A percentile compares a stretch with the other conserved stretches of the same genome.
These are phyloP conservation scores for Colletotrichum gloeosporioides DNA, from an alignment of 2,329 filamentous ascomycete genomes.

Conservation along the genomic window DNA sequence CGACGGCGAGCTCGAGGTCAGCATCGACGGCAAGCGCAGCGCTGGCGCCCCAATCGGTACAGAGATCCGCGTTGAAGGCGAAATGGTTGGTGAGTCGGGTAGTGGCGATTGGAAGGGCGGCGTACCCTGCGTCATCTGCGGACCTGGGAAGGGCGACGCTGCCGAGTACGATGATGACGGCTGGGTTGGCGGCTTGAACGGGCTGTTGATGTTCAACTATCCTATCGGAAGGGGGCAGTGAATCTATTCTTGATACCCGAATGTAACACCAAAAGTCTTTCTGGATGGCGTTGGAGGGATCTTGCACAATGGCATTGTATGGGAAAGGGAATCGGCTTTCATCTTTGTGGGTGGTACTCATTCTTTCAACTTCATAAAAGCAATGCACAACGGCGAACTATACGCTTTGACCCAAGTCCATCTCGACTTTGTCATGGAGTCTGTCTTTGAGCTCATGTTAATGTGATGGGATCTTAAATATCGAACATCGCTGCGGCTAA, in stretches of 20 bases:
- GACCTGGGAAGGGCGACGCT: slow-evolving; percentile 46
- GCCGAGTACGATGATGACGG: slow-evolving; percentile 77
- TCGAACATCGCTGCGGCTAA: neutral
- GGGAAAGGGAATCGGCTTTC: neutral
- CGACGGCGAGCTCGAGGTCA: slow-evolving; percentile 77
- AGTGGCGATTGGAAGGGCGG: slow-evolving; percentile 70
- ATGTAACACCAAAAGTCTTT: slow-evolving; percentile 17
- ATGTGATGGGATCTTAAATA: neutral
- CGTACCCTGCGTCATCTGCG: slow-evolving; percentile 88
- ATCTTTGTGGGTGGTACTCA: neutral
- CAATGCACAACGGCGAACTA: neutral
- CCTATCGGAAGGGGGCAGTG: slow-evolving; percentile 71
- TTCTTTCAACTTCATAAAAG: neutral
- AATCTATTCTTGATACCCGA: slow-evolving; percentile 11
- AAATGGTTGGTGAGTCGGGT: slow-evolving; percentile 67
- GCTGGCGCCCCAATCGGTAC: slow-evolving; percentile 74
- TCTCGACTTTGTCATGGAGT: neutral
- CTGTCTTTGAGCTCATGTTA: neutral
- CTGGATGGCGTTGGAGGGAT: slow-evolving; percentile 12
- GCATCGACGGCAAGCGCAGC: slow-evolving; percentile 76
- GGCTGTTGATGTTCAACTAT: slow-evolving; percentile 95
- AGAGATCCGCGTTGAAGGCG: slow-evolving; percentile 89
- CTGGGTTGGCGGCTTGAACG: slow-evolving; percentile 95
- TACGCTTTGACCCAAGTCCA: neutral
- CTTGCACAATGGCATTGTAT: neutral